Percentiles rank a stretch among this genome's conserved stretches.
Evolutionary conservation across 2,329 filamentous ascomycete genomes (phyloP).

Genomic region (Monilinia aucupariae): DNA sequence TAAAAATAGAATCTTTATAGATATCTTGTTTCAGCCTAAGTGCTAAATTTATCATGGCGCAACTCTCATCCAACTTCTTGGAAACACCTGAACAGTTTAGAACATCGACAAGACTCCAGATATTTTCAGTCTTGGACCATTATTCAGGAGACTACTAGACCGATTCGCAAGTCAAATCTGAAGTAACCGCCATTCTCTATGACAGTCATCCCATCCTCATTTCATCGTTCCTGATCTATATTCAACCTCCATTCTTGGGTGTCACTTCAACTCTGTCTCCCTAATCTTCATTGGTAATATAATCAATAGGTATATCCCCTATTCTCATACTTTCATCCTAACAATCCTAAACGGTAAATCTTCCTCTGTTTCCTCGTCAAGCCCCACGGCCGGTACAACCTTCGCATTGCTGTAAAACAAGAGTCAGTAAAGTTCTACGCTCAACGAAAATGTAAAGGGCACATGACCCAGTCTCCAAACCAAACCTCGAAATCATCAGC

Average conservation of each 20-base stretch:
- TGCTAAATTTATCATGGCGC: neutral
- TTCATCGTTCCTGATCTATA: neutral
- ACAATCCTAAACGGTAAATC: slow-evolving; percentile 16
- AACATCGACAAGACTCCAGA: neutral
- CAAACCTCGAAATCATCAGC: neutral
- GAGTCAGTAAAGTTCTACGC: neutral
- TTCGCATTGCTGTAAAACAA: neutral
- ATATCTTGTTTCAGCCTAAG: neutral
- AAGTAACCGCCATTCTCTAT: neutral
- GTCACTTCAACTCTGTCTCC: neutral
- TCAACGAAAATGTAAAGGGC: neutral
- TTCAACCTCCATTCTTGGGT: neutral
- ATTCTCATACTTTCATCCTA: neutral
- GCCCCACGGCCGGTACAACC: neutral
- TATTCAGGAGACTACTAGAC: too few species aligned
- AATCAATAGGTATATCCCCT: neutral
- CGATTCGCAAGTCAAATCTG: too few species aligned
- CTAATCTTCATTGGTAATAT: neutral
- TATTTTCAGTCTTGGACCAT: too few species aligned
- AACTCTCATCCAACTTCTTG: neutral
- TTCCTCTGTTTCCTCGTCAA: slow-evolving; percentile 8
- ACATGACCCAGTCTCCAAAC: neutral
- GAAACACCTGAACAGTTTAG: neutral
- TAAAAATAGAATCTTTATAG: neutral
- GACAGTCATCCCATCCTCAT: neutral